Evolutionary conservation across 148 eudicot genomes (phyloP).

Genomic region (Polygonum aviculare): DNA sequence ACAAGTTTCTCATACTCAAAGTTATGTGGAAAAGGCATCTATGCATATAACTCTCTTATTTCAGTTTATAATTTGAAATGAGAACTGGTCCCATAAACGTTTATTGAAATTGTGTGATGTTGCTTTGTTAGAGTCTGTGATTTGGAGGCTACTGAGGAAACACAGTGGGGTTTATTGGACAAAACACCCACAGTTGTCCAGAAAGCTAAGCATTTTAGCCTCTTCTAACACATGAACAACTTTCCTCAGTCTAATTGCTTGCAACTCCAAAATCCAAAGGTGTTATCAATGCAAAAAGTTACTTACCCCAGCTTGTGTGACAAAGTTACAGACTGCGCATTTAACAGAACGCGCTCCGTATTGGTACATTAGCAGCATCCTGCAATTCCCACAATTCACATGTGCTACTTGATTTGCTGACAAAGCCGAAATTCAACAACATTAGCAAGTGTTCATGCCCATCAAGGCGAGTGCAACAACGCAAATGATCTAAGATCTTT

Average conservation of each 20-base stretch:
- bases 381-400: conserved; percentile 79
- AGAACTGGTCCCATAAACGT: conserved; percentile 5
- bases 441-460: not conserved
- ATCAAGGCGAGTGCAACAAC: not conserved
- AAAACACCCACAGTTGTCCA: not conserved
- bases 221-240: not conserved
- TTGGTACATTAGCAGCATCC: conserved; percentile 78
- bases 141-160: not conserved
- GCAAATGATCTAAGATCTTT: not conserved
- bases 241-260: no score
- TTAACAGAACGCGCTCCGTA: conserved; percentile 80
- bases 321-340: conserved; percentile 84
- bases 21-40: no score
- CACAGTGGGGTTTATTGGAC: not conserved
- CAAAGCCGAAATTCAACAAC: not conserved
- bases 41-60: not conserved
- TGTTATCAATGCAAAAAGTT: not conserved
- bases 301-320: conserved; percentile 70
- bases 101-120: conserved; percentile 6
- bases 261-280: not conserved
- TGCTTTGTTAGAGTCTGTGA: not conserved
- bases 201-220: not conserved
- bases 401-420: conserved; percentile 92
- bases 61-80: not conserved
- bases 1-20: not conserved